A percentile compares a stretch with the other conserved stretches of the same genome.
Evolutionary conservation across 805 yeast species (phyloP).

Genomic region (Candida jianshihensis): DNA sequence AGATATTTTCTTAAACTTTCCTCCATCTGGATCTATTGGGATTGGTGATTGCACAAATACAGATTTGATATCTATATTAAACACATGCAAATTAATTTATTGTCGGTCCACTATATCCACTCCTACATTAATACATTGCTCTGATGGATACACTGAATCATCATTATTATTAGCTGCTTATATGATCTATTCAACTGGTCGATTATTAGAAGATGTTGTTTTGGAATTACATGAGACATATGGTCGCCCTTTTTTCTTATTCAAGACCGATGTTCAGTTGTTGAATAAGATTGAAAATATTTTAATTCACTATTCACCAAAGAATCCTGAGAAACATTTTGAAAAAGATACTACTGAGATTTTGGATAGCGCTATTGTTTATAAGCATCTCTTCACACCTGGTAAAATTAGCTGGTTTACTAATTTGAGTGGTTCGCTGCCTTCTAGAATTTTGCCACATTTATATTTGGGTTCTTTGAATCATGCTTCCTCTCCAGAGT

Average conservation of each 20-base stretch:
- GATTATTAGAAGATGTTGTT: slow-evolving; percentile 57
- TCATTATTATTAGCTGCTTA: slow-evolving; percentile 69
- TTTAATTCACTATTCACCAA: slow-evolving; percentile 55
- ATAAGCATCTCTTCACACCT: slow-evolving; percentile 26
- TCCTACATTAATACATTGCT: slow-evolving; percentile 58
- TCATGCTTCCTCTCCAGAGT: slow-evolving; percentile 69
- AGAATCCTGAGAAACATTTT: slow-evolving; percentile 5
- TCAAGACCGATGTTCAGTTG: slow-evolving; percentile 65
- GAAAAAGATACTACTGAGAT: slow-evolving; percentile 9
- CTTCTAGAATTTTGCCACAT: slow-evolving; percentile 78
- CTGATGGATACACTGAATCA: slow-evolving; percentile 91
- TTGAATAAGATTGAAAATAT: slow-evolving; percentile 59
- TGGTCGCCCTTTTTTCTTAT: slow-evolving; percentile 79
- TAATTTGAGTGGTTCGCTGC: slow-evolving; percentile 56
- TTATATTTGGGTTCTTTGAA: slow-evolving; percentile 76
- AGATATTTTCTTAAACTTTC: slow-evolving; percentile 47
- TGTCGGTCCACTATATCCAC: slow-evolving; percentile 25
- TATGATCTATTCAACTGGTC: slow-evolving; percentile 59
- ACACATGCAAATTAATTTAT: slow-evolving; percentile 62
- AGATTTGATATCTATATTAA: slow-evolving; percentile 56
- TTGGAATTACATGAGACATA: slow-evolving; percentile 52
- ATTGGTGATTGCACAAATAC: slow-evolving; percentile 62
- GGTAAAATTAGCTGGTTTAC: slow-evolving; percentile 23
- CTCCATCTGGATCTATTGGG: slow-evolving; percentile 80
- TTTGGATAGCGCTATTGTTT: slow-evolving; percentile 24